Conservation (phyloP, 257 asterid genomes). For the Pogostemon cablin region DNA sequence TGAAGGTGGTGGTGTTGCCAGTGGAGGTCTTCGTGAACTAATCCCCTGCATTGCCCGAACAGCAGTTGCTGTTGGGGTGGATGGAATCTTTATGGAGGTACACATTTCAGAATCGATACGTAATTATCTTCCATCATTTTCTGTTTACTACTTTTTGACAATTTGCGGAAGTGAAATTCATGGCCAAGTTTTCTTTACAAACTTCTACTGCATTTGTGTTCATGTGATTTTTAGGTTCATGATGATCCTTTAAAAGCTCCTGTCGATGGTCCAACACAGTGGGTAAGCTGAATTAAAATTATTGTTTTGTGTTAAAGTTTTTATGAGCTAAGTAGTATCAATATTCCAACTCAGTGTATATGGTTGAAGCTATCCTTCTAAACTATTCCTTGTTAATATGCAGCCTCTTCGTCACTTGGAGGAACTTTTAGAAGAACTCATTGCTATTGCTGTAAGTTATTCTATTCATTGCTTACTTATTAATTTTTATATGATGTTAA, state of each 20-base stretch:
- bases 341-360: not conserved
- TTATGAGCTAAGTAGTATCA: not conserved
- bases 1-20: conserved; percentile 99
- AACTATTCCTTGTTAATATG: conserved; percentile 24
- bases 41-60: conserved; percentile 98
- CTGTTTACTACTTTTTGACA: not conserved
- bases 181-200: not conserved
- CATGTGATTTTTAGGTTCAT: conserved; percentile 66
- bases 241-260: conserved; percentile 89
- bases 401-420: conserved; percentile 96
- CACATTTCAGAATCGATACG: not conserved
- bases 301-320: not conserved
- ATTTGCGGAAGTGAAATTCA: not conserved
- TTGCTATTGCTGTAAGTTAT: conserved; percentile 74
- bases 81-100: conserved; percentile 99
- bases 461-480: not conserved
- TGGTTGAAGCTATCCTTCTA: conserved; percentile 5
- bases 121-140: conserved; percentile 1
- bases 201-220: not conserved
- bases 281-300: conserved; percentile 53
- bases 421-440: conserved; percentile 84
- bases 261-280: conserved; percentile 99
- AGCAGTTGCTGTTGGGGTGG: conserved; percentile 95
- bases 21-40: conserved; percentile 97
- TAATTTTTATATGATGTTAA: not conserved